Percentiles rank a stretch among this genome's conserved stretches.
Conservation (phyloP, 176 grass and related monocot genomes). For the Paspalum notatum region DNA sequence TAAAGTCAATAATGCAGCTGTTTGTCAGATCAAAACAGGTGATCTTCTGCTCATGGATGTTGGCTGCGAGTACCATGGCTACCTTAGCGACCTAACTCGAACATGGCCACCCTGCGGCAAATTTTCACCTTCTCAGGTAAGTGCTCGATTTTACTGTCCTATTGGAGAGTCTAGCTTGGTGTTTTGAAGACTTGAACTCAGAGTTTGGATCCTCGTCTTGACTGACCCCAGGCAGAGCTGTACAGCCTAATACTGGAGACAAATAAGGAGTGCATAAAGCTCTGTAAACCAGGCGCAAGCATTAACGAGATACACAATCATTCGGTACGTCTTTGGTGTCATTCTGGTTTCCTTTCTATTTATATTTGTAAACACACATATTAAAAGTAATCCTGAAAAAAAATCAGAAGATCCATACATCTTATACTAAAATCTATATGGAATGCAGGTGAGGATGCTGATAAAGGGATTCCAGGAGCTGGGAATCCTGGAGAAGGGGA, state of each 20-base stretch:
- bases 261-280: slow-evolving; percentile 94
- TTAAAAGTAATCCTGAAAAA: not conserved
- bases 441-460: slow-evolving; percentile 68
- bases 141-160: slow-evolving; percentile 13
- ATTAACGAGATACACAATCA: slow-evolving; percentile 74
- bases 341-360: not conserved
- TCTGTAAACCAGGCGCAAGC: slow-evolving; percentile 88
- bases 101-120: slow-evolving; percentile 80
- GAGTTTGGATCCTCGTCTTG: not conserved
- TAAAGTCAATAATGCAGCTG: slow-evolving; percentile 42
- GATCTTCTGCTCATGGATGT: slow-evolving; percentile 96
- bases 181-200: not conserved
- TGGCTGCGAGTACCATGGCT: slow-evolving; percentile 97
- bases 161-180: not conserved
- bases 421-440: not conserved
- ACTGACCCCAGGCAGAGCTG: slow-evolving; percentile 71
- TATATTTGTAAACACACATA: not conserved
- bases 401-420: not conserved
- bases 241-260: slow-evolving; percentile 95
- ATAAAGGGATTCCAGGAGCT: slow-evolving; percentile 87
- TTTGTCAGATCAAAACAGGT: slow-evolving; percentile 75
- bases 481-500: slow-evolving; percentile 69
- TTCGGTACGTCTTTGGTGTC: slow-evolving; percentile 55
- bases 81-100: slow-evolving; percentile 86
- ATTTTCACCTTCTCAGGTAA: slow-evolving; percentile 89